Evolutionary conservation across 2,329 filamentous ascomycete species (phyloP).

Genomic region (Thelonectria olida): DNA sequence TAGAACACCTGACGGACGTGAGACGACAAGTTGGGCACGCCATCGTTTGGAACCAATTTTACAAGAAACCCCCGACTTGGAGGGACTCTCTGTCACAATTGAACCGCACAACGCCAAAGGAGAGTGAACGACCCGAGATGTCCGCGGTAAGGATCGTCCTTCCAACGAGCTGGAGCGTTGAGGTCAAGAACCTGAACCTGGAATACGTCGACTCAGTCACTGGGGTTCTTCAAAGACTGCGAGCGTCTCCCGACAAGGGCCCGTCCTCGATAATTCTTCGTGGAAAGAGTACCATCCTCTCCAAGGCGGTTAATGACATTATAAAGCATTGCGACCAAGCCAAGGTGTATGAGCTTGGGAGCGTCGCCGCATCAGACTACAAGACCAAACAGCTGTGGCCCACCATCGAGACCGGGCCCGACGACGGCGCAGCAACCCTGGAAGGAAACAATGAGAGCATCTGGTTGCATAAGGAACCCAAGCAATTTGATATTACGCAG

Average conservation of each 20-base stretch:
- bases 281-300: constrained; percentile 42
- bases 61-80: constrained; percentile 49
- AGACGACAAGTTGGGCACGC: constrained; percentile 50
- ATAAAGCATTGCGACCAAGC: constrained; percentile 42
- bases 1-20: constrained; percentile 35
- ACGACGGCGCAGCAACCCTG: constrained; percentile 36
- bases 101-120: constrained; percentile 47
- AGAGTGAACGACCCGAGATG: constrained; percentile 44
- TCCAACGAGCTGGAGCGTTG: constrained; percentile 46
- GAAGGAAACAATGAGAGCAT: constrained; percentile 39
- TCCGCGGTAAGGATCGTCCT: constrained; percentile 49
- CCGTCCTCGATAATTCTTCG: constrained; percentile 46
- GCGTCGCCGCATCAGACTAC: constrained; percentile 47
- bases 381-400: constrained; percentile 49
- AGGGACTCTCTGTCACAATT: constrained; percentile 50
- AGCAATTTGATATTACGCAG: constrained; percentile 41
- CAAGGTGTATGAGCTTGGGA: constrained; percentile 49
- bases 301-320: constrained; percentile 47
- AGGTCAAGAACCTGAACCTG: constrained; percentile 45
- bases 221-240: constrained; percentile 44
- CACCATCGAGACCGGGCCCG: constrained; percentile 40
- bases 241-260: constrained; percentile 45
- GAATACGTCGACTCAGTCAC: constrained; percentile 47
- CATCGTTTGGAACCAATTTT: constrained; percentile 43
- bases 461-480: constrained; percentile 48